Base-by-base conservation (phyloP, 2,329 filamentous ascomycete species). In the Blastomyces silverae region DNA sequence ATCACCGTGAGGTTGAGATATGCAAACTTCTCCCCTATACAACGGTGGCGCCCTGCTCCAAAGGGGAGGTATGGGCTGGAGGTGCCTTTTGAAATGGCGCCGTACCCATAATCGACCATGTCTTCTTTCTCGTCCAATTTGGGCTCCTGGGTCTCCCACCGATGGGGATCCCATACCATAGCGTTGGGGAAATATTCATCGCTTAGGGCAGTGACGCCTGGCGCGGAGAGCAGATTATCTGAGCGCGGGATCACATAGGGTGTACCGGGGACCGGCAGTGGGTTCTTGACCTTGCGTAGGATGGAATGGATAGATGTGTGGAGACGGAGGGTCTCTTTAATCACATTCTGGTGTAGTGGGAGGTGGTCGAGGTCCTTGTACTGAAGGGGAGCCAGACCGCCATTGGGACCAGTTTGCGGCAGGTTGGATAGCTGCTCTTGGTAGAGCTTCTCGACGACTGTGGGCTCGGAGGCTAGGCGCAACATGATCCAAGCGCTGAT, bases 141-240 rank as follows among this genome's bases (percentile, higher is more conserved):
- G 20, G 73, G 70, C 55, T 71, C 62, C 62, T 69, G 62, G n/a
- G 70, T 78, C 68, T 86, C 84, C 87, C 79, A 89, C 52, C 80
- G 81, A 72, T 85, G 83, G 3, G 87, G 85, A 69, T 89, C 83
- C 85, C 87, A 89, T 7, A 72, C 70, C 55, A 79, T 73, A 1
- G 86, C 79, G 68, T 87, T 80, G 1, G 83, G 79, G 74, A 91
- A 91, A 75, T 87, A 80, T 59, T 84, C 80, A 1, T 84, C 79
- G 66, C 82, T 83, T 46, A 83, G 79, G 1, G 78, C 75, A 1
- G 77, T 79, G 67, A 93, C 89, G 66, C 90, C 91, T 1, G 92
- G 91, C 0, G 92, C 90, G 42, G 92, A 87, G 69, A 97, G 86
- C 53, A 97, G 84, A 31, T 84, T 85, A 79, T 96, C 91, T 44